Conservation (phyloP, 345 rosid species). For the Luvunga scandens region DNA sequence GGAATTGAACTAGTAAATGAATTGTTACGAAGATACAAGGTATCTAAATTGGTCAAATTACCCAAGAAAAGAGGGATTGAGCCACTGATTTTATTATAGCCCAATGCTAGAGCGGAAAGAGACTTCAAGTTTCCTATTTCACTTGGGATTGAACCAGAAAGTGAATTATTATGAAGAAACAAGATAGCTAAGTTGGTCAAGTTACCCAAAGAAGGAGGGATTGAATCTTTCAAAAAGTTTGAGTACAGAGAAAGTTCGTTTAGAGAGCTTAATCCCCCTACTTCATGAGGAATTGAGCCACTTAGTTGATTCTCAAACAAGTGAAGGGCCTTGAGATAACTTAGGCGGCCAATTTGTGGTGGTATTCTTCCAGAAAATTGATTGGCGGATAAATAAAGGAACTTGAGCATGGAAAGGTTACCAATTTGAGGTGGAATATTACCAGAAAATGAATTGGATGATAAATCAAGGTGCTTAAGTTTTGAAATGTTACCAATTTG, state of each 20-base stretch:
- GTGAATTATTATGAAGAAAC: too few species aligned
- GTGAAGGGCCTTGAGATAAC: slow-evolving; percentile 3
- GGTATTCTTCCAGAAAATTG: slow-evolving; percentile 17
- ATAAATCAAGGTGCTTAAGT: too few species aligned
- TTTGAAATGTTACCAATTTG: too few species aligned
- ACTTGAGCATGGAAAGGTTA: too few species aligned
- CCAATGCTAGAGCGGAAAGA: fast-evolving
- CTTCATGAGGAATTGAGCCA: too few species aligned
- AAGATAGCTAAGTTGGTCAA: too few species aligned
- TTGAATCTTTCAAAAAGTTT: slow-evolving; percentile 14
- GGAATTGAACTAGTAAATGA: too few species aligned
- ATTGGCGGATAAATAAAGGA: background rate
- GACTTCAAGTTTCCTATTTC: too few species aligned
- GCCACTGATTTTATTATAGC: fast-evolving
- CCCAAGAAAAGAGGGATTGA: fast-evolving
- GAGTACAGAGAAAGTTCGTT: background rate
- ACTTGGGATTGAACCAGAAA: too few species aligned
- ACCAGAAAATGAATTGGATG: too few species aligned
- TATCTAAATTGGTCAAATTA: fast-evolving
- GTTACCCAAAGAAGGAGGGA: too few species aligned
- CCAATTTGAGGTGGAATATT: background rate
- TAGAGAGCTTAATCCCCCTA: slow-evolving; percentile 5
- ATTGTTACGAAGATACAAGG: too few species aligned
- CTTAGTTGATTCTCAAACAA: slow-evolving; percentile 7
- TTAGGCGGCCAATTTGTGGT: background rate